A percentile compares a stretch with the other conserved stretches of the same genome.
These are phyloP conservation scores for Sporisorium sorghi DNA, from an alignment of 1,284 basidiomycete genomes.

Conservation along the genomic window DNA sequence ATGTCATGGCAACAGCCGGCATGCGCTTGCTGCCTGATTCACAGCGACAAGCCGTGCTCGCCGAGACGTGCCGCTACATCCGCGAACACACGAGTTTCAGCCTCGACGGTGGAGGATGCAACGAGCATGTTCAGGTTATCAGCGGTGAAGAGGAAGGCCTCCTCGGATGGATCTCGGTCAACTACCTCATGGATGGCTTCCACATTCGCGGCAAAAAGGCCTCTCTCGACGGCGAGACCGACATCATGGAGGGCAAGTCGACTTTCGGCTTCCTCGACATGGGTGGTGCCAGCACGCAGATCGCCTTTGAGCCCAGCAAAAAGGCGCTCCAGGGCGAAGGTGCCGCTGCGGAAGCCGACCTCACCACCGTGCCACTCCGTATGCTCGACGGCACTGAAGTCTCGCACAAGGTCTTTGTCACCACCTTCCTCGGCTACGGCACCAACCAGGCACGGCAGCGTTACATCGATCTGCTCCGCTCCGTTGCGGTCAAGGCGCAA, in stretches of 20 bases:
- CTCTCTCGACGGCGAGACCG: constrained; percentile 45
- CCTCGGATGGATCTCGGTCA: constrained; percentile 97
- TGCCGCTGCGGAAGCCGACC: constrained; percentile 38
- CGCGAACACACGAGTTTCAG: constrained; percentile 84
- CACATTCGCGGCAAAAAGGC: constrained; percentile 59
- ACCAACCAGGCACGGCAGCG: constrained; percentile 94
- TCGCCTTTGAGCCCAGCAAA: constrained; percentile 84
- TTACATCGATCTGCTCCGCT: constrained; percentile 79
- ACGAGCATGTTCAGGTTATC: constrained; percentile 90
- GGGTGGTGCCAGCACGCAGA: constrained; percentile 98
- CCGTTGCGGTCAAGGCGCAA: constrained; percentile 51
- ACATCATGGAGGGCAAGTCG: constrained; percentile 73
- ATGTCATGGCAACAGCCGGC: constrained; percentile 94
- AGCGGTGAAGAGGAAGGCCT: constrained; percentile 97
- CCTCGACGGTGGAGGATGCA: constrained; percentile 74
- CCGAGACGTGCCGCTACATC: constrained; percentile 82
- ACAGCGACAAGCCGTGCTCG: constrained; percentile 80
- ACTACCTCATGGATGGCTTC: constrained; percentile 99
- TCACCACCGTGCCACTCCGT: constrained; percentile 77
- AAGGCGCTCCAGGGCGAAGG: constrained; percentile 73
- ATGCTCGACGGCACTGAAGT: constrained; percentile 87
- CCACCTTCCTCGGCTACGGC: constrained; percentile 97
- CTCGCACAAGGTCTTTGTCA: constrained; percentile 92
- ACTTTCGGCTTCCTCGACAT: constrained; percentile 99
- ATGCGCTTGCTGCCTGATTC: constrained; percentile 86